Percentiles rank a stretch among this genome's conserved stretches.
phyloP scores from a whole-genome alignment of 2,329 filamentous ascomycete species.

The Aspergillus intermedius region DNA sequence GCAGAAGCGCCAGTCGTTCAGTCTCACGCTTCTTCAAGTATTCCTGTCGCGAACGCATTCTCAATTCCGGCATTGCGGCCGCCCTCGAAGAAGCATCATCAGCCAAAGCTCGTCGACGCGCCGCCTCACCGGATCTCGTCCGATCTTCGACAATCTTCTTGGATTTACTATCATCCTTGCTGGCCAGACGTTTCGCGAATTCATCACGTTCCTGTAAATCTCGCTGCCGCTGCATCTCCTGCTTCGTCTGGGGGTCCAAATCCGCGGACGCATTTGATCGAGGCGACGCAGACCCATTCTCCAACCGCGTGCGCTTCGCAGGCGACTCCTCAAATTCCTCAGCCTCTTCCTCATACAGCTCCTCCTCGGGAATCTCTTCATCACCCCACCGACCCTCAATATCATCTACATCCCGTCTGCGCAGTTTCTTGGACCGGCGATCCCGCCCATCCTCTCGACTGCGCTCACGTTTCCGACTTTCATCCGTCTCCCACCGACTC shows the following conservation, averaged over 20 bases:
- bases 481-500: constrained; percentile 27
- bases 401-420: constrained; percentile 47
- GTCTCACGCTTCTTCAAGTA: constrained; percentile 90
- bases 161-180: constrained; percentile 63
- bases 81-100: constrained; percentile 62
- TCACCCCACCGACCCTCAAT: constrained; percentile 79
- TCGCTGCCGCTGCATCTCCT: constrained; percentile 54
- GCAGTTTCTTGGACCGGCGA: constrained; percentile 45
- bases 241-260: constrained; percentile 54
- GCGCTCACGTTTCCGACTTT: constrained; percentile 33
- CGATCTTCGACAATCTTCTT: constrained; percentile 62
- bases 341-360: constrained; percentile 36
- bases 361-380: constrained; percentile 50
- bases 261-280: constrained; percentile 36
- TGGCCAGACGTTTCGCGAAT: constrained; percentile 67
- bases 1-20: constrained; percentile 76
- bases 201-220: constrained; percentile 72
- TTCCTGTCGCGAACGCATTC: constrained; percentile 78
- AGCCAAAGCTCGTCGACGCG: constrained; percentile 56
- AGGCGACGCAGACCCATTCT: constrained; percentile 43
- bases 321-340: constrained; percentile 63
- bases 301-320: constrained; percentile 63
- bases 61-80: constrained; percentile 70
- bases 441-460: constrained; percentile 34
- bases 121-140: constrained; percentile 52